phyloP scores from a whole-genome alignment of 2,329 filamentous ascomycete species.

The Colletotrichum musicola region DNA sequence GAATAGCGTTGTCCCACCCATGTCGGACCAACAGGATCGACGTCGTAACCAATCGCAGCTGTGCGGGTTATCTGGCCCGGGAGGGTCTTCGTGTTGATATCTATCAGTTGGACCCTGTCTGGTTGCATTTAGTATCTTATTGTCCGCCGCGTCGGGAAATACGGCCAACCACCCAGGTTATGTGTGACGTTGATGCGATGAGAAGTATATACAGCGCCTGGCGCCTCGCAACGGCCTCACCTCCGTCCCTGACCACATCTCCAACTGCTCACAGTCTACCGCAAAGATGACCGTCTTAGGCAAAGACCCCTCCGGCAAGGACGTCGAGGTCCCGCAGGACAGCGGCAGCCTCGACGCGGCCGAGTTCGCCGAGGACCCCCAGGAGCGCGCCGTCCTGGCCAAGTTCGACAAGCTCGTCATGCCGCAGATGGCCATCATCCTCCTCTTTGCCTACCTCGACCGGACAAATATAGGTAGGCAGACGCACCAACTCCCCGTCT shows the following conservation, averaged over 20 bases:
- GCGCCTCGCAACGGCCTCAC: too few species aligned
- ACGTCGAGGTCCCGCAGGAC: neutral
- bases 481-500: neutral
- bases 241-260: neutral
- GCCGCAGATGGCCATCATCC: conserved; percentile 37
- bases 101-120: too few species aligned
- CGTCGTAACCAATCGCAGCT: neutral
- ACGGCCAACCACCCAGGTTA: too few species aligned
- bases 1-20: neutral
- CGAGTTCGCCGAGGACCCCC: conserved; percentile 4
- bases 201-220: neutral
- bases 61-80: neutral
- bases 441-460: conserved; percentile 37
- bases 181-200: neutral
- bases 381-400: conserved; percentile 28
- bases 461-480: conserved; percentile 40
- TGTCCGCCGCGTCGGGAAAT: neutral
- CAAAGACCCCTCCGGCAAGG: neutral
- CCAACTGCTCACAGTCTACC: neutral
- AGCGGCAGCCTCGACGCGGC: conserved; percentile 7
- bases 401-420: conserved; percentile 40
- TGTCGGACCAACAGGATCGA: neutral
- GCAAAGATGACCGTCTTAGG: conserved; percentile 1
- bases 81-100: neutral
- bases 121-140: neutral